phyloP scores from a whole-genome alignment of 805 yeast species.

The Zygosaccharomyces kombuchaensis region DNA sequence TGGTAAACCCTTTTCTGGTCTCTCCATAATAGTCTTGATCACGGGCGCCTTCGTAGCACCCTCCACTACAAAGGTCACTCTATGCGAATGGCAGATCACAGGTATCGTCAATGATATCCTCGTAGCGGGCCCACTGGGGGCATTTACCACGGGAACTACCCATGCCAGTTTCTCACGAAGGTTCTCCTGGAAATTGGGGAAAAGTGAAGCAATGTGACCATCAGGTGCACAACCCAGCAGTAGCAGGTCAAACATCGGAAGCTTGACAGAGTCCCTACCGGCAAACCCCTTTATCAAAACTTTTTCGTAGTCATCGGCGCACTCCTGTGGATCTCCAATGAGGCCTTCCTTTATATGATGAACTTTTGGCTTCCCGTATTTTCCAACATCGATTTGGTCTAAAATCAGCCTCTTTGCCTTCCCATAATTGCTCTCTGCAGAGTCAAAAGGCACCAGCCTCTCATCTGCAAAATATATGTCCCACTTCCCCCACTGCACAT shows the following conservation, averaged over 20 bases:
- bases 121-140: slow-evolving; percentile 78
- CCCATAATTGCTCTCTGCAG: slow-evolving; percentile 86
- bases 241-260: slow-evolving; percentile 90
- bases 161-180: slow-evolving; percentile 85
- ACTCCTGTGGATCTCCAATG: slow-evolving; percentile 78
- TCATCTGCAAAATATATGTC: slow-evolving; percentile 96
- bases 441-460: slow-evolving; percentile 82
- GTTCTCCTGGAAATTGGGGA: slow-evolving; percentile 77
- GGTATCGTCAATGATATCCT: slow-evolving; percentile 89
- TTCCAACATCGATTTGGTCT: slow-evolving; percentile 44
- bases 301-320: slow-evolving; percentile 92
- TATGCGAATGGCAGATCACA: slow-evolving; percentile 83
- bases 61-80: slow-evolving; percentile 91
- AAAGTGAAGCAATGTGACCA: slow-evolving; percentile 90
- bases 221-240: slow-evolving; percentile 97
- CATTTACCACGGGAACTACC: slow-evolving; percentile 86
- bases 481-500: slow-evolving; percentile 90
- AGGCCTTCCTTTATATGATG: slow-evolving; percentile 78
- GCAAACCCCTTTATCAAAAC: slow-evolving; percentile 85
- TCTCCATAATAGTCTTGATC: slow-evolving; percentile 83
- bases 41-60: slow-evolving; percentile 93
- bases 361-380: slow-evolving; percentile 56
- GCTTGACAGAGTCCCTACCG: slow-evolving; percentile 89
- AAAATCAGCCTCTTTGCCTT: slow-evolving; percentile 76
- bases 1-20: slow-evolving; percentile 93